These are phyloP conservation scores for Filosporella fistucella DNA, from an alignment of 495 filamentous ascomycete genomes.

Conservation along the genomic window DNA sequence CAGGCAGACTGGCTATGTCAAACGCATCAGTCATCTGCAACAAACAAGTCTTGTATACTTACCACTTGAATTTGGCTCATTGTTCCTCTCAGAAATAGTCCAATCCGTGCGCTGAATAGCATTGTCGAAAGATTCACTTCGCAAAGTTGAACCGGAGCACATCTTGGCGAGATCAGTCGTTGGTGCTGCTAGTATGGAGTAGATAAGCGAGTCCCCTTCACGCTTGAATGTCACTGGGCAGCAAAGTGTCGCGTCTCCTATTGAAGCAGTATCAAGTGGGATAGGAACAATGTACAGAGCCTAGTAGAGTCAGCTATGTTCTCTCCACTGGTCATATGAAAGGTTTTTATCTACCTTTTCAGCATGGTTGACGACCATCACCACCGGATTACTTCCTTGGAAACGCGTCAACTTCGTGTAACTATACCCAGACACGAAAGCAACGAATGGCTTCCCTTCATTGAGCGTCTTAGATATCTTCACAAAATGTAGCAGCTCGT, in stretches of 20 bases:
- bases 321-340: neutral
- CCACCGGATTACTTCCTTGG: conserved; percentile 19
- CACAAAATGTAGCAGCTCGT: conserved; percentile 19
- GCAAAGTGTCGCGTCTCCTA: conserved; percentile 27
- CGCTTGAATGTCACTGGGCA: conserved; percentile 26
- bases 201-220: conserved; percentile 22
- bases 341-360: conserved; percentile 20
- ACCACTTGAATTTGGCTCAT: too few relatives aligned
- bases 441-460: conserved; percentile 19
- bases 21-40: too few relatives aligned
- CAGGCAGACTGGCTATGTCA: too few relatives aligned
- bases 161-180: conserved; percentile 18
- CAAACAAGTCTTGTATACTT: too few relatives aligned
- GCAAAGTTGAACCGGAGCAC: neutral
- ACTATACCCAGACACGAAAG: conserved; percentile 25
- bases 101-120: conserved; percentile 12
- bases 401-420: conserved; percentile 21
- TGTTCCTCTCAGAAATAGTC: conserved; percentile 1
- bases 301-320: conserved; percentile 7
- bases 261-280: conserved; percentile 25
- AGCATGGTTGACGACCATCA: conserved; percentile 25
- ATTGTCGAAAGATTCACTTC: conserved; percentile 1
- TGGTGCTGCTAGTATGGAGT: conserved; percentile 24
- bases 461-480: conserved; percentile 9
- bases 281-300: conserved; percentile 26